Percentiles rank a stretch among this genome's conserved stretches.
Evolutionary conservation across 169 alveolate genomes (phyloP).

Genomic region (Ichthyophthirius multifiliis): DNA sequence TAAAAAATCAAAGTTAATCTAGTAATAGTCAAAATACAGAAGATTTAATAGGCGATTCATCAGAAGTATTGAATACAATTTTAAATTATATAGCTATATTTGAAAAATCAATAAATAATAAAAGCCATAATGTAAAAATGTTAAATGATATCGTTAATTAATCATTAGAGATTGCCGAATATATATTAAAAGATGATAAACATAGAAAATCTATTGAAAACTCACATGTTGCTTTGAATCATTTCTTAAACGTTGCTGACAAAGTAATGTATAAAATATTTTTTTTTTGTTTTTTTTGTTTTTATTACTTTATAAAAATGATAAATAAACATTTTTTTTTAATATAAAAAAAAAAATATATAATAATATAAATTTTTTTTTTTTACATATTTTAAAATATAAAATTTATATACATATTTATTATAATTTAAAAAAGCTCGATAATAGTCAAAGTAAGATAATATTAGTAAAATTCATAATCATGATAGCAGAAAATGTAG

Average conservation of each 20-base stretch:
- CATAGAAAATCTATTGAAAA: background rate
- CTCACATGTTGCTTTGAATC: background rate
- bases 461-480: background rate
- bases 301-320: no score
- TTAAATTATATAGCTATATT: background rate
- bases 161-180: background rate
- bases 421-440: no score
- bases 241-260: background rate
- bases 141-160: background rate
- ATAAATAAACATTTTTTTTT: background rate
- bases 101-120: background rate
- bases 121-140: background rate
- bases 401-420: background rate
- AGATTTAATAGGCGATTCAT: background rate
- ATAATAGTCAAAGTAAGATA: slow-evolving; percentile 1
- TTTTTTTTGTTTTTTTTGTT: no score
- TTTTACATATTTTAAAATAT: background rate
- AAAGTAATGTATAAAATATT: background rate
- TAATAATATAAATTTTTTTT: background rate
- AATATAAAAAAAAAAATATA: background rate
- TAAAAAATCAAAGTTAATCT: background rate
- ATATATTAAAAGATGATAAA: background rate
- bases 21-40: background rate
- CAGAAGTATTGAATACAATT: background rate
- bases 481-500: slow-evolving; percentile 8